A percentile compares a stretch with the other conserved stretches of the same genome.
phyloP scores from a whole-genome alignment of 495 filamentous ascomycete species.

The Tuber magnatum region DNA sequence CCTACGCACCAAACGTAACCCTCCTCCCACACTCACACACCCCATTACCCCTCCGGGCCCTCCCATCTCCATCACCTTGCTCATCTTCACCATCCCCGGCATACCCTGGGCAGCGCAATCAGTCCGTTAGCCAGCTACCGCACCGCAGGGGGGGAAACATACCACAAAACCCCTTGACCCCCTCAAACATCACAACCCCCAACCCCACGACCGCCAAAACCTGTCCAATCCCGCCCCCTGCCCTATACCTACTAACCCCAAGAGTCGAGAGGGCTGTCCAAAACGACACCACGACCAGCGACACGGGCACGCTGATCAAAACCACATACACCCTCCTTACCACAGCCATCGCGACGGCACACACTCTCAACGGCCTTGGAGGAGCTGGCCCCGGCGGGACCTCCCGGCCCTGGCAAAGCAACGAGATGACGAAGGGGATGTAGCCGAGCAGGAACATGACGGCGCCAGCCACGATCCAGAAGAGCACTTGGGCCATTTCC shows the following conservation, averaged over 20 bases:
- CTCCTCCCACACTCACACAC: slow-evolving; percentile 26
- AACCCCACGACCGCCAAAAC: slow-evolving; percentile 26
- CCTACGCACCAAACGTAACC: not conserved
- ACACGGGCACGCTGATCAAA: slow-evolving; percentile 2
- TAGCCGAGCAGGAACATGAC: slow-evolving; percentile 17
- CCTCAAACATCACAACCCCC: slow-evolving; percentile 25
- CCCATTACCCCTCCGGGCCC: not conserved
- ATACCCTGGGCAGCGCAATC: slow-evolving; percentile 38
- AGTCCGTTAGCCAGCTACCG: slow-evolving; percentile 21
- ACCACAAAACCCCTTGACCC: not conserved
- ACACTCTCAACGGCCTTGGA: not conserved
- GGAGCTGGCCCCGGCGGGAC: not conserved
- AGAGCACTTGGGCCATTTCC: not conserved
- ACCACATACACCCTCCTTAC: slow-evolving; percentile 3
- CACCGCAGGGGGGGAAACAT: not conserved
- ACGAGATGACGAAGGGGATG: not conserved
- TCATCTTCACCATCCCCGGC: slow-evolving; percentile 5
- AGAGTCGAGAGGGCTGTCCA: slow-evolving; percentile 18
- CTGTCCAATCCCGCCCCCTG: slow-evolving; percentile 18
- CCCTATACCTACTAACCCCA: slow-evolving; percentile 18
- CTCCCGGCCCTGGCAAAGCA: not conserved
- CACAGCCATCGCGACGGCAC: not conserved
- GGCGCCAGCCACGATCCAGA: slow-evolving; percentile 11
- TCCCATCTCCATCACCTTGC: slow-evolving; percentile 12
- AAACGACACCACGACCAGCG: slow-evolving; percentile 13